These are phyloP conservation scores for Diutina rugosa DNA, from an alignment of 1,139 yeast species.

Conservation along the genomic window DNA sequence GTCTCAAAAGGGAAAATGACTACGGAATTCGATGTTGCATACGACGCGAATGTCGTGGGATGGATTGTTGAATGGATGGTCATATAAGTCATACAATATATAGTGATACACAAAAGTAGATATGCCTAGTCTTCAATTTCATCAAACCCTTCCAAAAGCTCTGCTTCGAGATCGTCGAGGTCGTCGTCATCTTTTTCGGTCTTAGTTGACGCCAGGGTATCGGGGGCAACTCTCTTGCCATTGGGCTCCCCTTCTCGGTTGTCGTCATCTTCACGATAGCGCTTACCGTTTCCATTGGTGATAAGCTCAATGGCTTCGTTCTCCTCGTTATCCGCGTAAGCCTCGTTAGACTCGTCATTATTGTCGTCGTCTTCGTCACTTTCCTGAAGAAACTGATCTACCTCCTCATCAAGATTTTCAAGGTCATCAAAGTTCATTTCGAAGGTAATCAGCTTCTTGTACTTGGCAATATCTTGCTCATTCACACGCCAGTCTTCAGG, in stretches of 20 bases:
- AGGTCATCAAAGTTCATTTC: constrained; percentile 30
- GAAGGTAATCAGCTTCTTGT: constrained; percentile 15
- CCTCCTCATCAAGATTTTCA: constrained; percentile 45
- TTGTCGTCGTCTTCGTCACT: constrained; percentile 13
- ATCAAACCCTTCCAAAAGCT: constrained; percentile 32
- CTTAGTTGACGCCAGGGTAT: background rate
- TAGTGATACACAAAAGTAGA: background rate
- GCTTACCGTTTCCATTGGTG: constrained; percentile 4
- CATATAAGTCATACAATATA: background rate
- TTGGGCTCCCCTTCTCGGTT: constrained; percentile 3
- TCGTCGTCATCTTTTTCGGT: constrained; percentile 10
- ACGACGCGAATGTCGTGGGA: background rate
- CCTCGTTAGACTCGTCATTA: constrained; percentile 6
- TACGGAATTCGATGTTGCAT: background rate
- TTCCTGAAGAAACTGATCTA: constrained; percentile 35
- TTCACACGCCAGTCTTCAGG: constrained; percentile 31
- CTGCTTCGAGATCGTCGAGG: constrained; percentile 33
- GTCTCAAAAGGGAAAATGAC: background rate
- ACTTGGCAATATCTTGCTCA: constrained; percentile 30
- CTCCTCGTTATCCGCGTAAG: constrained; percentile 1
- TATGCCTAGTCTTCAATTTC: constrained; percentile 18
- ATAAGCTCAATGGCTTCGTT: background rate
- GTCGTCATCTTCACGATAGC: constrained; percentile 11
- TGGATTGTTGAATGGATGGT: background rate
- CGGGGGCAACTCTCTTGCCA: background rate